Percentiles rank a stretch among this genome's conserved stretches.
Conservation (phyloP, 768 basidiomycete species). For the Hericium coralloides region DNA sequence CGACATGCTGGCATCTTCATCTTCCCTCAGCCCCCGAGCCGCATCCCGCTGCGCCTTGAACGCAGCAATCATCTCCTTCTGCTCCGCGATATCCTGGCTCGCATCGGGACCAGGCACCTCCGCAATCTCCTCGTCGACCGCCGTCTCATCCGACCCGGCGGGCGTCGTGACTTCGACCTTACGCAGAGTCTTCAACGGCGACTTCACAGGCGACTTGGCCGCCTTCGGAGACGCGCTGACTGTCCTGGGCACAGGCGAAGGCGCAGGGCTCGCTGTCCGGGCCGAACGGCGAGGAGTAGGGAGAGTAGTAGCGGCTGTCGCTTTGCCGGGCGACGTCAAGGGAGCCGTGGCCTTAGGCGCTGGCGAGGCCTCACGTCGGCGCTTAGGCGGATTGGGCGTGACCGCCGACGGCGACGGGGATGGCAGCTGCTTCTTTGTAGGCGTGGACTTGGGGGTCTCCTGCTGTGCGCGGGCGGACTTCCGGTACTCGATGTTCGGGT, state of each 20-base stretch:
- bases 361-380: slow-evolving; percentile 57
- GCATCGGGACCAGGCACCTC: slow-evolving; percentile 51
- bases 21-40: slow-evolving; percentile 16
- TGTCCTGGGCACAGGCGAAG: slow-evolving; percentile 28
- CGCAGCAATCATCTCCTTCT: slow-evolving; percentile 65
- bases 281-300: slow-evolving; percentile 32
- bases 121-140: slow-evolving; percentile 49
- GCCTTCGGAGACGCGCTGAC: slow-evolving; percentile 24
- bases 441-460: slow-evolving; percentile 14
- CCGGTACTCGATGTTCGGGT: slow-evolving; percentile 71
- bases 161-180: slow-evolving; percentile 33
- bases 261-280: slow-evolving; percentile 33
- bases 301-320: slow-evolving; percentile 7
- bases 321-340: slow-evolving; percentile 8
- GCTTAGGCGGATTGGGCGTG: slow-evolving; percentile 23
- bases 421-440: slow-evolving; percentile 18
- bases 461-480: slow-evolving; percentile 44
- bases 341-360: slow-evolving; percentile 19
- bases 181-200: slow-evolving; percentile 28
- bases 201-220: slow-evolving; percentile 23
- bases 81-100: slow-evolving; percentile 65
- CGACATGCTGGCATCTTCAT: slow-evolving; percentile 15
- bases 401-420: slow-evolving; percentile 27
- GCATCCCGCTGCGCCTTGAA: slow-evolving; percentile 57
- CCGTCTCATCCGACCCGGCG: slow-evolving; percentile 51